Conservation (phyloP, 1,139 yeast genomes). For the Candida sp. region DNA sequence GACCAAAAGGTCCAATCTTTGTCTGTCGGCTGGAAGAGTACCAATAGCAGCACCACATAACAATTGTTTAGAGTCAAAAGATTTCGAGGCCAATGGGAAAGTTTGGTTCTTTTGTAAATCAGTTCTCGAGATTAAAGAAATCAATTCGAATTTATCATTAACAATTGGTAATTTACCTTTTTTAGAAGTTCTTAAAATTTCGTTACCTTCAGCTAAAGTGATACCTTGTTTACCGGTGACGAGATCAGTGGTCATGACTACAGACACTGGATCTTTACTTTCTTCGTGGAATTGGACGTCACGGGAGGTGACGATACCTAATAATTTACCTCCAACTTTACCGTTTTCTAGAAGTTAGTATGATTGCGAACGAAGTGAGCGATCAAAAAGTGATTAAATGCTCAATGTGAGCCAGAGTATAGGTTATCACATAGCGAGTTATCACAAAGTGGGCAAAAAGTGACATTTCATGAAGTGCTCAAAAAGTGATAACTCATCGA, state of each 20-base stretch:
- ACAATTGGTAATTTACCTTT: conserved; percentile 97
- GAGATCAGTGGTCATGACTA: conserved; percentile 87
- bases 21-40: conserved; percentile 85
- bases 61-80: conserved; percentile 89
- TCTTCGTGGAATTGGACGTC: conserved; percentile 95
- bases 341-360: conserved; percentile 65
- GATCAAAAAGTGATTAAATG: no score
- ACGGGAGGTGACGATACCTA: conserved; percentile 96
- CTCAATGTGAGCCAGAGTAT: no score
- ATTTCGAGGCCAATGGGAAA: conserved; percentile 94
- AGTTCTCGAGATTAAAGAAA: conserved; percentile 89
- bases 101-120: conserved; percentile 95
- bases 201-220: conserved; percentile 82
- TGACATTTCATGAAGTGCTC: no score
- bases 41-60: conserved; percentile 99
- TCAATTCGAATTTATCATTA: conserved; percentile 71
- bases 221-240: conserved; percentile 84
- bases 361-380: no score
- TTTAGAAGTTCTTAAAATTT: conserved; percentile 85
- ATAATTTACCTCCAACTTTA: conserved; percentile 79
- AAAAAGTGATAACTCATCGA: no score
- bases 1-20: conserved; percentile 78
- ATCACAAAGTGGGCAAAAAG: no score
- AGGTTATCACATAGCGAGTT: no score
- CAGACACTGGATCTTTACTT: conserved; percentile 56